Evolutionary conservation across 2,329 filamentous ascomycete species (phyloP).

Genomic region (Triangularia setosa): DNA sequence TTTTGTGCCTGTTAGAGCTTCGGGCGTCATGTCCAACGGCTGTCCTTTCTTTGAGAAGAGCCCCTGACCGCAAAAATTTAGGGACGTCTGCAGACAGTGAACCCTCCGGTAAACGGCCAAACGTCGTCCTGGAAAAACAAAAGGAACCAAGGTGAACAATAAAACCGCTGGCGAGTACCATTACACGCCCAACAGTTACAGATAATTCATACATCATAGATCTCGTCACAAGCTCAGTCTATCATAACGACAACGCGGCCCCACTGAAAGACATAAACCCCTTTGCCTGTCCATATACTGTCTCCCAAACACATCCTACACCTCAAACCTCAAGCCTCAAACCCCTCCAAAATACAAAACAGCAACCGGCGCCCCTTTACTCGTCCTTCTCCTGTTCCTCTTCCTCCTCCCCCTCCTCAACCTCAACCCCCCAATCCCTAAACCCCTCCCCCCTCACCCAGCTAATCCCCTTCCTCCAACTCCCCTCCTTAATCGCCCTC

Average conservation of each 20-base stretch:
- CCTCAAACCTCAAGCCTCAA: too few species aligned
- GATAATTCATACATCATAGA: neutral
- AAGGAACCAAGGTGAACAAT: too few species aligned
- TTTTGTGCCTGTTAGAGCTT: too few species aligned
- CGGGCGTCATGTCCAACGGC: too few species aligned
- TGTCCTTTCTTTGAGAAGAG: too few species aligned
- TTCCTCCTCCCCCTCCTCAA: conserved; percentile 39
- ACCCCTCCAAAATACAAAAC: too few species aligned
- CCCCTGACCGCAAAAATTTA: too few species aligned
- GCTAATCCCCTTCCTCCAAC: conserved; percentile 67
- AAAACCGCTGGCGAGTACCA: too few species aligned
- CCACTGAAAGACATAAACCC: neutral
- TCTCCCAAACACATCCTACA: neutral
- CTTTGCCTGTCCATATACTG: neutral
- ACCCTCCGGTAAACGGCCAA: too few species aligned
- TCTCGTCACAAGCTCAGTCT: neutral
- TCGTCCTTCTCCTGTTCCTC: conserved; percentile 25
- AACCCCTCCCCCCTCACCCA: conserved; percentile 74
- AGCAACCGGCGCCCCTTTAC: neutral
- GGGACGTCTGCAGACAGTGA: too few species aligned
- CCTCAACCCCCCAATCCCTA: conserved; percentile 61
- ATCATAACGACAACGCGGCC: neutral
- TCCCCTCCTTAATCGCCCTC: conserved; percentile 60
- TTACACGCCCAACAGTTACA: neutral
- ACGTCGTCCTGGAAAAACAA: too few species aligned